Evolutionary conservation across 306 rosid species (phyloP), one percentile per base, ranked within the genome.

Genomic region (Carpinus viminea): DNA sequence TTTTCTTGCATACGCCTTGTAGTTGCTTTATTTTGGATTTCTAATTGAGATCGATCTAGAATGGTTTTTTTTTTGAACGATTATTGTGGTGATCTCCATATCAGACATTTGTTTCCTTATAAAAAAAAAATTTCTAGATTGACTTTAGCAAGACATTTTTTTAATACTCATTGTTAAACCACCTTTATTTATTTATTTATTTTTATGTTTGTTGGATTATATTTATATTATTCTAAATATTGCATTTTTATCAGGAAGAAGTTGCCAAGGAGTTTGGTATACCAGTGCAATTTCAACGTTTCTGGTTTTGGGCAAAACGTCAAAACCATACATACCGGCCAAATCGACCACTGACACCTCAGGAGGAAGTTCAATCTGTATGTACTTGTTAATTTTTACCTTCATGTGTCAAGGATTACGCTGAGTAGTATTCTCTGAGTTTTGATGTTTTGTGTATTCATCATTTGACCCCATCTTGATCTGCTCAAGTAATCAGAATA

Each of bases 291-390:
- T 74, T 79, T 74, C 88, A 79, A 71, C 84, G 90, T 4, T 84
- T 81, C 68, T 84, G 90, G 90, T 18, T 84, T 55, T 87, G 90
- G 90, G 88, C 86, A 56, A 79, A 79, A 74, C 86, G 90, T 13
- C 86, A 84, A 62, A 87, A 87, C 55, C 81, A 81, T 74, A 84
- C 90, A 36, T 84, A 84, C 72, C 82, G 90, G 45, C 90, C 88
- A 31, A 76, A 76, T 61, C 84, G 86, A 38, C 90, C 86, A 76
- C 59, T 82, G 84, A 84, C 83, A 45, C 76, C 82, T 13, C 12
- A 59, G 77, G 88, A 84, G 73, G 88, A 84, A 84, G 61, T 78
- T 48, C 90, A 78, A 84, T 78, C 90, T 31, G 88, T 87, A 79
- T 20, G 76, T 41, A 62, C 62, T 56, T 61, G 45, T 53, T 36